Conservation (phyloP, 2,329 filamentous ascomycete genomes). For the Juglanconis sp. region DNA sequence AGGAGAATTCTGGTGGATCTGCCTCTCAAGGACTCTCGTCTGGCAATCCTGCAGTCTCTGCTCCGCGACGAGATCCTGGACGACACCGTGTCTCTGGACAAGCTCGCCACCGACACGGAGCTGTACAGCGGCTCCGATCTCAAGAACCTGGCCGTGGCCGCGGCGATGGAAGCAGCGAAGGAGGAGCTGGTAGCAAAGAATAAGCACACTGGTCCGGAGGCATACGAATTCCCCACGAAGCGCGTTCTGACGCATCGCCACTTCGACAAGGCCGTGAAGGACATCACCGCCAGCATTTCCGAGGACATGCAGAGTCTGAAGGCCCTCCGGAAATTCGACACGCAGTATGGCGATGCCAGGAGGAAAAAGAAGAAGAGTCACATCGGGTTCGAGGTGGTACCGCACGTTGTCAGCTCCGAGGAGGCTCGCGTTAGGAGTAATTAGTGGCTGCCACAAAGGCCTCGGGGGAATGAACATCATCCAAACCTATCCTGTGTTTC, state of each 20-base stretch:
- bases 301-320: constrained; percentile 88
- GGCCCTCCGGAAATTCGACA: constrained; percentile 91
- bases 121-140: constrained; percentile 81
- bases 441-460: not conserved
- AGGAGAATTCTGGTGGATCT: constrained; percentile 71
- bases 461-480: not conserved
- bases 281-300: constrained; percentile 88
- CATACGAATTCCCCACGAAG: constrained; percentile 63
- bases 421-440: constrained; percentile 39
- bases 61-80: constrained; percentile 66
- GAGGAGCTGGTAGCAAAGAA: constrained; percentile 57
- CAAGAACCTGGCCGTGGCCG: constrained; percentile 78
- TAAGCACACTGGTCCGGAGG: constrained; percentile 32
- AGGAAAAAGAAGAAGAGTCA: constrained; percentile 57
- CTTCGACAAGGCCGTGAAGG: constrained; percentile 80
- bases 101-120: constrained; percentile 64
- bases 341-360: constrained; percentile 84
- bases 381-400: constrained; percentile 58
- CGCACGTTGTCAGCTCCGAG: constrained; percentile 36
- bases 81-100: constrained; percentile 55
- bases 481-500: not conserved
- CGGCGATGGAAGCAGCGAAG: constrained; percentile 73
- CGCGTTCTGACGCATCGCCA: constrained; percentile 65
- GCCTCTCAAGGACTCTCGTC: constrained; percentile 58
- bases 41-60: constrained; percentile 65